Base-by-base conservation (phyloP, 2,329 filamentous ascomycete species). In the Beauveria sp. region DNA sequence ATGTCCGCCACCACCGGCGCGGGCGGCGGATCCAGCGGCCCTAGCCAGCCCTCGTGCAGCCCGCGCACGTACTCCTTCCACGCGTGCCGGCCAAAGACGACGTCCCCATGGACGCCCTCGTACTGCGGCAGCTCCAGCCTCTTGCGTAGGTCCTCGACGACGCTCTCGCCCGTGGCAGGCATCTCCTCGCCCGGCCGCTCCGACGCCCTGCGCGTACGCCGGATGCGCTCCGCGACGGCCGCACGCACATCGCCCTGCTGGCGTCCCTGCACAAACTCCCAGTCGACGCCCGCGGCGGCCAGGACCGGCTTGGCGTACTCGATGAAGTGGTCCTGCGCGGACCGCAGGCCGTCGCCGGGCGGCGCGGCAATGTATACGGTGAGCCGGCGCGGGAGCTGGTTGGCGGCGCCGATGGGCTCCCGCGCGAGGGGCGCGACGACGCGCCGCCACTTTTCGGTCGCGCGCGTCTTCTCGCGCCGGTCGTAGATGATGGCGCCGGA, bases 51-150 rank as follows among this genome's bases (percentile, higher is more conserved):
- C 75, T 99, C 95, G 72, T 99, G 95, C 66, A 98, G 71, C 51
- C 95, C 95, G 62, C 93, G 83, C 26, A 98, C 79, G 73, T 98
- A 99, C 75, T 99, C 95, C 77, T 97, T 99, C 95, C 95, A 99
- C 10, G 93, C 88, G 72, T 97, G 90, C 61, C 93, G 81, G 14
- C 95, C 95, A 68, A 99, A 85, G 20, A 98, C 86, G 57, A 99
- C 81, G 71, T 98, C 93, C 50, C 95, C 95, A 65, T 83, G 83
- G 24, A 88, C 79, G 10, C 90, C 93, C 4, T 87, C 80, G 70
- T 88, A 93, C 40, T 90, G 86, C 28, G 78, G 80, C 10, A 93
- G 83, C 7, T 87, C 87, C 63, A 86, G 85, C 65, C 79, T 83
- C 69, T 81, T 78, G 67, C 93, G 83, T 58, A 88, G 76, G 10